Evolutionary conservation across 768 basidiomycete species (phyloP).

Genomic region (Xerocomellus chrysenteron): DNA sequence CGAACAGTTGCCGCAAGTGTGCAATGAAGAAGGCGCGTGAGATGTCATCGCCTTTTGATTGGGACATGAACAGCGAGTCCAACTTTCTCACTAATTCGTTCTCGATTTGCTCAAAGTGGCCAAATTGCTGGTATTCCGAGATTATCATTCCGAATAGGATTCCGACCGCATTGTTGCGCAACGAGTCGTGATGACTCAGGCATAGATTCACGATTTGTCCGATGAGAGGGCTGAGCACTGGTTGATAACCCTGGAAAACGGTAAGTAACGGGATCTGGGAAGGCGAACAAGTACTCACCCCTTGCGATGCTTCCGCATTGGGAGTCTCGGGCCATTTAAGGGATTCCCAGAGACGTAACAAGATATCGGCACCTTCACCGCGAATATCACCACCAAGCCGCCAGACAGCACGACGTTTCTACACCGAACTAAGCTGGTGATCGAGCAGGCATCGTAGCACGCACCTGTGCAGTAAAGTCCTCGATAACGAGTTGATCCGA

Average conservation of each 20-base stretch:
- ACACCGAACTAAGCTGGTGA: constrained; percentile 4
- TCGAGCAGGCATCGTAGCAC: constrained; percentile 10
- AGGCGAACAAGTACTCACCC: constrained; percentile 46
- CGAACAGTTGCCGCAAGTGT: constrained; percentile 87
- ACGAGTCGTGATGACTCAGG: constrained; percentile 90
- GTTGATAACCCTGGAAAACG: constrained; percentile 71
- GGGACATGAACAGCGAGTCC: constrained; percentile 90
- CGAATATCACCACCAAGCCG: constrained; percentile 93
- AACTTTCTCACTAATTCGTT: constrained; percentile 89
- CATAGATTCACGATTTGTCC: constrained; percentile 91
- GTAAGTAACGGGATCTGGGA: not conserved
- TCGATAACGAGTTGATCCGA: constrained; percentile 93
- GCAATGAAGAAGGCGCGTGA: constrained; percentile 91
- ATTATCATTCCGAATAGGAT: constrained; percentile 96
- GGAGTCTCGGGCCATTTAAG: constrained; percentile 72
- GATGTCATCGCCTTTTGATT: constrained; percentile 87
- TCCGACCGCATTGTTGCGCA: constrained; percentile 86
- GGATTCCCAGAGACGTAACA: constrained; percentile 82
- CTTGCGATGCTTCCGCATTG: constrained; percentile 53
- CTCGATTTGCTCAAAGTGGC: constrained; percentile 86
- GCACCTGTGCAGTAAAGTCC: constrained; percentile 89
- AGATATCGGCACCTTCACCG: constrained; percentile 82
- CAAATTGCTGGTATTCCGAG: constrained; percentile 82
- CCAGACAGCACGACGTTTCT: constrained; percentile 97
- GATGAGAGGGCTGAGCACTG: constrained; percentile 77